Percentiles rank a stretch among this genome's conserved stretches.
Evolutionary conservation across 257 asterid species (phyloP).

Genomic region (Parsonsia alboflavescens): DNA sequence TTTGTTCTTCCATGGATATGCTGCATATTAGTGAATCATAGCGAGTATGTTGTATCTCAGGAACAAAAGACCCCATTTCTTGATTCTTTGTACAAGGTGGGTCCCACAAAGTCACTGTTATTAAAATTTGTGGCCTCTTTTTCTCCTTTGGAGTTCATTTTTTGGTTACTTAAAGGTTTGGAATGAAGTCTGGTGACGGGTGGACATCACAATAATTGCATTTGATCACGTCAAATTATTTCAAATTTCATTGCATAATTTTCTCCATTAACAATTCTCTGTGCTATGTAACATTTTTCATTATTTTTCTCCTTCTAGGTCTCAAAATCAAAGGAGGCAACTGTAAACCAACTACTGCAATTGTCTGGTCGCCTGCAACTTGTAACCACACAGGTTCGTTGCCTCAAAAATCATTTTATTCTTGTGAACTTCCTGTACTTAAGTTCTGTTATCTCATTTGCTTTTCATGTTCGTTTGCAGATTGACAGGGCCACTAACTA

Average conservation of each 20-base stretch:
- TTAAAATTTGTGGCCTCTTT: background rate
- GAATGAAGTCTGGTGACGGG: background rate
- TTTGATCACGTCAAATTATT: background rate
- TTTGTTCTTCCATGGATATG: constrained; percentile 80
- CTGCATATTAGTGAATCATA: constrained; percentile 62
- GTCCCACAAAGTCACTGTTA: constrained; percentile 7
- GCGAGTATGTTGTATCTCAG: constrained; percentile 48
- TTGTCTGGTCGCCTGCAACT: constrained; percentile 91
- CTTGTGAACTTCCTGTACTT: background rate
- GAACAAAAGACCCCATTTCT: constrained; percentile 56
- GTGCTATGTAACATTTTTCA: constrained; percentile 1
- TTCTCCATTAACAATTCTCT: background rate
- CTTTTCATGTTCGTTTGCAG: constrained; percentile 28
- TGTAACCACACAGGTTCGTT: constrained; percentile 72
- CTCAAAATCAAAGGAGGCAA: constrained; percentile 48
- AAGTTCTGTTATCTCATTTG: background rate
- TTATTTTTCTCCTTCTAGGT: constrained; percentile 40
- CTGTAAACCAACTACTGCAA: constrained; percentile 53
- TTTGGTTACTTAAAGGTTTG: background rate
- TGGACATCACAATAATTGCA: background rate
- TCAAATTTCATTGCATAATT: background rate
- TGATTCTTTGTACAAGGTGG: constrained; percentile 72
- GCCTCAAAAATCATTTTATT: constrained; percentile 4
- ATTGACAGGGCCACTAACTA: constrained; percentile 47
- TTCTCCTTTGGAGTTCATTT: background rate